These are phyloP conservation scores for Theileria parva DNA, from an alignment of 169 alveolate species.

Conservation along the genomic window DNA sequence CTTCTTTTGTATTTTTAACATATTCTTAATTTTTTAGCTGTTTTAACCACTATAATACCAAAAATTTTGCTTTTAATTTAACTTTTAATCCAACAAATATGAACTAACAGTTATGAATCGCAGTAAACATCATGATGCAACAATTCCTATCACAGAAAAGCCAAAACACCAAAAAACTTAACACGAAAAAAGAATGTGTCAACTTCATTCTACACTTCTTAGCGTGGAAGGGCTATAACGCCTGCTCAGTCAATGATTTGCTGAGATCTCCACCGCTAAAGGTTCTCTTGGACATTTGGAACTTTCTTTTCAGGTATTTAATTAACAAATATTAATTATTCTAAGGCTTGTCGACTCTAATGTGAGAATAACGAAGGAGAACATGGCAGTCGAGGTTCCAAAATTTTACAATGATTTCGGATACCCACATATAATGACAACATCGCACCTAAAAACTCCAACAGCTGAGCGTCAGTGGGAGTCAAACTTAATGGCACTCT, in stretches of 20 bases:
- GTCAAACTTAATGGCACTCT: slow-evolving; percentile 46
- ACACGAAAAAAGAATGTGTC: slow-evolving; percentile 55
- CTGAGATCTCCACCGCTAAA: slow-evolving; percentile 56
- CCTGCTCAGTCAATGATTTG: slow-evolving; percentile 57
- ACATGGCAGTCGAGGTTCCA: slow-evolving; percentile 68
- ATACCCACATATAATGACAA: slow-evolving; percentile 60
- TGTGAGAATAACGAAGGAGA: slow-evolving; percentile 54
- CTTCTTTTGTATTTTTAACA: neutral
- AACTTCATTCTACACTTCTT: slow-evolving; percentile 47
- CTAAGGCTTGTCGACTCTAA: slow-evolving; percentile 37
- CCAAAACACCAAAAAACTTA: neutral
- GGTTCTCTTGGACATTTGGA: slow-evolving; percentile 64
- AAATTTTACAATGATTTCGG: slow-evolving; percentile 61
- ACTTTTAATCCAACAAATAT: neutral
- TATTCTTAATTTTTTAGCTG: neutral
- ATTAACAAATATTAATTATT: neutral
- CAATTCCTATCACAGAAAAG: neutral
- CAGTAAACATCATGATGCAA: too few species aligned
- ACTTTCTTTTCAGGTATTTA: slow-evolving; percentile 60
- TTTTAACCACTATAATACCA: too few species aligned
- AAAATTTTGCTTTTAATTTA: too few species aligned
- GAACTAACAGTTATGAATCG: too few species aligned
- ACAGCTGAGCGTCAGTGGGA: slow-evolving; percentile 68
- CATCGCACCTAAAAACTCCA: slow-evolving; percentile 58
- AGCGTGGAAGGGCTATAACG: slow-evolving; percentile 46